phyloP scores from a whole-genome alignment of 768 basidiomycete genomes.

The Krasilnikovozyma curviuscula region DNA sequence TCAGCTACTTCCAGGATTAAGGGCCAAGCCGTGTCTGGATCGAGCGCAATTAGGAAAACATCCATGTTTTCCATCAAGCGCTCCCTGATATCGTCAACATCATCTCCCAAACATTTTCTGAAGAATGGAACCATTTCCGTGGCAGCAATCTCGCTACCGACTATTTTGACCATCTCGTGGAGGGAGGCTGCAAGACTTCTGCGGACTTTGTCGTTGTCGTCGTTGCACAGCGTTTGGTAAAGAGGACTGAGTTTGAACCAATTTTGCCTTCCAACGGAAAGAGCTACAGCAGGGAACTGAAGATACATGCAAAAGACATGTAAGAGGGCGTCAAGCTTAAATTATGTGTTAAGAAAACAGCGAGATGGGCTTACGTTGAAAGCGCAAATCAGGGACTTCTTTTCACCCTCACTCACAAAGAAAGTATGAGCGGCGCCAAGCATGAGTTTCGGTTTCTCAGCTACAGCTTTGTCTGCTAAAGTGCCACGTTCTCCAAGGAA shows the following conservation, averaged over 20 bases:
- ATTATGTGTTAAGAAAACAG: background rate
- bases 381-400: slow-evolving; percentile 22
- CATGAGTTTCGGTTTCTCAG: background rate
- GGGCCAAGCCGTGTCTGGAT: slow-evolving; percentile 31
- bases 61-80: slow-evolving; percentile 51
- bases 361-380: slow-evolving; percentile 24
- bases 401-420: slow-evolving; percentile 1
- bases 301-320: slow-evolving; percentile 33
- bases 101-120: slow-evolving; percentile 35
- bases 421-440: background rate
- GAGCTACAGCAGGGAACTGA: slow-evolving; percentile 73
- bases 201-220: slow-evolving; percentile 43
- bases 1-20: slow-evolving; percentile 30
- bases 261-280: slow-evolving; percentile 53
- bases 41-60: slow-evolving; percentile 39
- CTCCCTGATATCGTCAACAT: slow-evolving; percentile 50
- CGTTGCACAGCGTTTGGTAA: slow-evolving; percentile 47
- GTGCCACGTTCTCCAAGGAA: slow-evolving; percentile 56
- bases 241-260: slow-evolving; percentile 52
- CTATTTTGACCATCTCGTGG: slow-evolving; percentile 70
- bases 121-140: slow-evolving; percentile 51
- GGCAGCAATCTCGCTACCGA: slow-evolving; percentile 49
- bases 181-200: slow-evolving; percentile 69
- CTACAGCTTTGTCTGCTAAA: too few species aligned
- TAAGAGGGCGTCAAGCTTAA: background rate